Percentiles rank a stretch among this genome's conserved stretches.
Conservation (phyloP, 2,329 filamentous ascomycete species). For the Lasiodiplodia sp. region DNA sequence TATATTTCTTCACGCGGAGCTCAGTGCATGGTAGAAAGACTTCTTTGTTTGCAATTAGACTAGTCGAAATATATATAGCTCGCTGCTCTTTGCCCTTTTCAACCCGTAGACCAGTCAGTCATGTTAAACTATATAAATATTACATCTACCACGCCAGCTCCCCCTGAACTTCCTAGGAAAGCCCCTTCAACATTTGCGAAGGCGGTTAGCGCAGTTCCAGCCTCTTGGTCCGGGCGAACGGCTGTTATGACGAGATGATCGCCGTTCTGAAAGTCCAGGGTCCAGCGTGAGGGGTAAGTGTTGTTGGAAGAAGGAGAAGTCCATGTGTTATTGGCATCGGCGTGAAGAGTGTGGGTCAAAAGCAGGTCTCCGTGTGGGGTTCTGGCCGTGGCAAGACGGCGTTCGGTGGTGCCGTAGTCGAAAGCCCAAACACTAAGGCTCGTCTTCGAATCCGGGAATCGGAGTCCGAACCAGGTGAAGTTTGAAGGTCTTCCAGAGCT, state of each 20-base stretch:
- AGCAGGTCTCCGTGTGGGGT: background rate
- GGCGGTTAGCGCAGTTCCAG: background rate
- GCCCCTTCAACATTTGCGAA: background rate
- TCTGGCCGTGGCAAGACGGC: background rate
- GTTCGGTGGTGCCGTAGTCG: background rate
- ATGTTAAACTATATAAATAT: no score
- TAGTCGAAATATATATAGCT: no score
- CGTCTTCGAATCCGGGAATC: background rate
- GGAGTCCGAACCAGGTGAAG: background rate
- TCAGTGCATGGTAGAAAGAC: no score
- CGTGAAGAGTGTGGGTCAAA: background rate
- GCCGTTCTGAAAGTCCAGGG: background rate
- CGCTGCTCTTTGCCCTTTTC: no score
- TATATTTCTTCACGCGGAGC: no score
- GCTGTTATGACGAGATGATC: background rate
- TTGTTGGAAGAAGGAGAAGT: background rate
- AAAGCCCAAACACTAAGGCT: background rate
- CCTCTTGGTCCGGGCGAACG: background rate
- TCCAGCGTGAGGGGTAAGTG: background rate
- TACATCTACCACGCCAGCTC: no score
- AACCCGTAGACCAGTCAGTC: no score
- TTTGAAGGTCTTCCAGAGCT: background rate
- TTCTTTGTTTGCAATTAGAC: no score
- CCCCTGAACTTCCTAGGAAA: background rate
- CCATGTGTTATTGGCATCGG: background rate